Evolutionary conservation across 139 green algal species (phyloP), one percentile per base, ranked within the genome.

Genomic region (Chlamydomonas sp.): DNA sequence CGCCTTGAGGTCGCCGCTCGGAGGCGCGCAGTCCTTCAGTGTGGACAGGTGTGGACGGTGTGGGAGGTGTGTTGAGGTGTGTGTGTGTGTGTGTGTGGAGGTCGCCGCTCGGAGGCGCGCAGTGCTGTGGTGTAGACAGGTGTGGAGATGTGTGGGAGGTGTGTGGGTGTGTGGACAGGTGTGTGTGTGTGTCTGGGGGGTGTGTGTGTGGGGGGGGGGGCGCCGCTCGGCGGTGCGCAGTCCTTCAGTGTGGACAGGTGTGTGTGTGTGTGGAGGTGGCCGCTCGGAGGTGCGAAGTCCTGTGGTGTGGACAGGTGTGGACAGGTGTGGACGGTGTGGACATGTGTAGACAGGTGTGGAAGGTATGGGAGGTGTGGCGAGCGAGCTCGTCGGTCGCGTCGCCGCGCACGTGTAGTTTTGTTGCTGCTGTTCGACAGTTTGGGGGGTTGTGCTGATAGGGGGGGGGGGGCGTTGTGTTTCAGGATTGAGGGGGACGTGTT

Each of bases 91-190:
- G 43, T 20, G 20, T 54, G 43, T 54, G 43, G 43, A 98, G 76
- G 26, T 87, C 75, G 1, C 92, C 93, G 24, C 63, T 76, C 26
- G 88, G 88, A 0, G 88, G 89, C 34, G 76, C 67, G 61, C 73
- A 93, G 49, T 97, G 88, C 86, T 96, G 82, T 38, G 31, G 60
- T 54, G 20, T n/a, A n/a, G n/a, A n/a, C n/a, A n/a, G n/a, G n/a
- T n/a, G n/a, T n/a, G n/a, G n/a, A n/a, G n/a, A n/a, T 35, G 13
- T 16, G 22, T 20, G 13, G 29, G 54, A 24, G 43, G 43, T 26
- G 43, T 13, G 43, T 54, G 43, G 20, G 43, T 26, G 43, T 54
- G 20, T 10, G 26, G 10, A 13, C 20, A 62, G 54, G n/a, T n/a
- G n/a, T n/a, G n/a, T n/a, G n/a, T n/a, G n/a, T n/a, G n/a, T n/a